These are phyloP conservation scores for Danielozyma ontarioensis DNA, from an alignment of 805 yeast species.

Conservation along the genomic window DNA sequence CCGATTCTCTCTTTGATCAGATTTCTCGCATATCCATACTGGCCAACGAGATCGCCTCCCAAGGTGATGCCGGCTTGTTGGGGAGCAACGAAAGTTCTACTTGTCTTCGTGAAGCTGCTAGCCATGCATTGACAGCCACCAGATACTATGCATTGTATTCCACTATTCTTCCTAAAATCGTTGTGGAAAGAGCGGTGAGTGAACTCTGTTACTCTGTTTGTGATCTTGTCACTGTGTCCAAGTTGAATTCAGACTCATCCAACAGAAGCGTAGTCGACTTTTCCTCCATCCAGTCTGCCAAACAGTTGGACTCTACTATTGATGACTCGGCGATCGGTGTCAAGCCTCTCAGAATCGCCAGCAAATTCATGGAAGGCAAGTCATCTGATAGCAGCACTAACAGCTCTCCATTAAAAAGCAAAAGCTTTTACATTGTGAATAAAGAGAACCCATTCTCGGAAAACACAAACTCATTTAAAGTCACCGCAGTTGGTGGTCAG, in stretches of 20 bases:
- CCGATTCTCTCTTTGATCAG: constrained; percentile 43
- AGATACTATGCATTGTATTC: constrained; percentile 66
- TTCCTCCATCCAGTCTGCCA: constrained; percentile 1
- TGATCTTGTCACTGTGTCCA: constrained; percentile 53
- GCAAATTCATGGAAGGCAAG: constrained; percentile 28
- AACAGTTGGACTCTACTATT: not conserved
- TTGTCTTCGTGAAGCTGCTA: constrained; percentile 58
- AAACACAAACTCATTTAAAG: no score
- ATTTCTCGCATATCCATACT: constrained; percentile 45
- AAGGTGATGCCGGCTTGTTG: constrained; percentile 19
- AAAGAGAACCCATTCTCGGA: not conserved
- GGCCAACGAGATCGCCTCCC: constrained; percentile 38
- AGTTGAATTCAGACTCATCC: constrained; percentile 23
- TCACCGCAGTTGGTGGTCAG: no score
- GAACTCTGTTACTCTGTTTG: constrained; percentile 67
- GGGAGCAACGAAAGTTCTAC: constrained; percentile 36
- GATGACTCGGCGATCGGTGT: constrained; percentile 40
- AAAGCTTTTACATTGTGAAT: no score
- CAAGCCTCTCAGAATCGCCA: constrained; percentile 66
- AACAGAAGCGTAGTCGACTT: constrained; percentile 5
- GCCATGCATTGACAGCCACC: constrained; percentile 71
- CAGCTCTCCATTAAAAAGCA: not conserved
- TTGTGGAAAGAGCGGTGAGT: constrained; percentile 70
- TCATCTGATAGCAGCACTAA: not conserved
- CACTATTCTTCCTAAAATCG: constrained; percentile 60